Conservation (phyloP, 2,329 filamentous ascomycete species). For the Colletotrichum endophyticum region DNA sequence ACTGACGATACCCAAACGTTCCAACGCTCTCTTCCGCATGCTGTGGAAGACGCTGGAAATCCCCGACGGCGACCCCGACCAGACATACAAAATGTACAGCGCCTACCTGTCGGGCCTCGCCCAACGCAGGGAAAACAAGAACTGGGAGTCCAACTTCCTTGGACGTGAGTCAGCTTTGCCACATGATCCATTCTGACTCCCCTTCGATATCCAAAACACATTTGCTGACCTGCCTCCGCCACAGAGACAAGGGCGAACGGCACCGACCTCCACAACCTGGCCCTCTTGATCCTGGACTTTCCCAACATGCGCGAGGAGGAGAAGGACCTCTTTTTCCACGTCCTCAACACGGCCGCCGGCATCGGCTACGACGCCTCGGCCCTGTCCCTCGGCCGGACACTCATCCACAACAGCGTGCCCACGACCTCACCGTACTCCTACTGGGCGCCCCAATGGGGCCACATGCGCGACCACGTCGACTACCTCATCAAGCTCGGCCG, state of each 20-base stretch:
- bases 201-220: neutral
- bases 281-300: neutral
- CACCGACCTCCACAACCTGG: neutral
- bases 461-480: constrained; percentile 32
- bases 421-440: constrained; percentile 4
- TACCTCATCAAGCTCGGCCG: constrained; percentile 30
- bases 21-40: neutral
- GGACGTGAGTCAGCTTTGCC: neutral
- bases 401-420: neutral
- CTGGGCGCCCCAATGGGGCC: constrained; percentile 15
- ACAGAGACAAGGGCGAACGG: neutral
- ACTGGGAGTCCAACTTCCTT: neutral
- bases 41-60: neutral
- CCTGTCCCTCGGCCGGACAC: constrained; percentile 18
- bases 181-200: neutral
- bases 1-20: neutral
- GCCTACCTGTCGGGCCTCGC: neutral
- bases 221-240: neutral
- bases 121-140: neutral
- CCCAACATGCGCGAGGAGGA: neutral
- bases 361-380: constrained; percentile 33
- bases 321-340: neutral
- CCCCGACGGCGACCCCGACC: neutral
- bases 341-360: constrained; percentile 37
- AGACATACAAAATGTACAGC: neutral